Base-by-base conservation (phyloP, 2,329 filamentous ascomycete genomes). In the Lecanicillium sp. region DNA sequence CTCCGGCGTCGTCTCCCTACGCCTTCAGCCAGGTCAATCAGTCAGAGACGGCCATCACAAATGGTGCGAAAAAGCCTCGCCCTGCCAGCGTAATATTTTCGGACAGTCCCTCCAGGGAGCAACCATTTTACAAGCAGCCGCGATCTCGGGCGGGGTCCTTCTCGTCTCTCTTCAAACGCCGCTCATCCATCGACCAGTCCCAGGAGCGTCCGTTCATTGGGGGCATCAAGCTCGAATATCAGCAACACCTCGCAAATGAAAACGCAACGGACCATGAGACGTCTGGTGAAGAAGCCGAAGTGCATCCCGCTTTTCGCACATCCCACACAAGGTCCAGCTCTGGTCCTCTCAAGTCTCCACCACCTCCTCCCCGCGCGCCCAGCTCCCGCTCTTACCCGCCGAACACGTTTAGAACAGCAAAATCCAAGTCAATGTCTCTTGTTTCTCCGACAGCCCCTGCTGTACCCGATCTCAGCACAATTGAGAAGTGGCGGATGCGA, bases 181-280 rank as follows among this genome's bases (percentile, higher is more conserved):
- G 65, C 2, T 55, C 58, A 1, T 68, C 66, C 0, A 52, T 60
- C 15, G 66, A 67, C 27, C 58, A 60, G 17, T 51, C 55, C 8
- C 53, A 52, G n/a, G 56, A 65, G 5, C 58, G 57, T 2, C 62
- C 62, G 11, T 72, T 72, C 52, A 63, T 72, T 20, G 67, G 69
- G 1, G 67, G 66, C 17, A 63, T 64, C 45, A 71, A 70, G 48
- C 58, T 71, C 14, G 68, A 70, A 39, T 59, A 66, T 39, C 60
- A 70, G 48, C 62, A 62, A 38, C 60, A 68, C 7, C 60, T 60
- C 1, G 62, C 62, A 15, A 55, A 62, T 8, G 56, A 66, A 29
- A 56, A 59, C 32, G 55, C 56, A 1, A 50, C 60, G 7, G 54
- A 65, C 1, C 57, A 55, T 9, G 56, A 60, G 3, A 55, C 57